Base-by-base conservation (phyloP, 1,284 basidiomycete genomes). In the Malassezia restricta region DNA sequence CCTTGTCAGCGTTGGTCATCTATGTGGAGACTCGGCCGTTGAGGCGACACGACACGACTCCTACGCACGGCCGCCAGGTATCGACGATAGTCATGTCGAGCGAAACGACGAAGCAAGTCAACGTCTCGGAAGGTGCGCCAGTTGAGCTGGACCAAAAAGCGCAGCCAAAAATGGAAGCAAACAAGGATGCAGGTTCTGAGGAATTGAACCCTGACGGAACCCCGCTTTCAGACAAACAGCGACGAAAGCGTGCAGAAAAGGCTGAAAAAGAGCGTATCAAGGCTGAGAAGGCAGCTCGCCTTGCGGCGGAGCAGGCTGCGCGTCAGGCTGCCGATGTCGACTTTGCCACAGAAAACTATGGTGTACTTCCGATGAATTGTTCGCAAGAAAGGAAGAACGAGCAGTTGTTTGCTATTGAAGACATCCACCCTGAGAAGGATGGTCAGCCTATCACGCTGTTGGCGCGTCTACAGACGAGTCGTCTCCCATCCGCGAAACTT, bases 181-280 rank as follows among this genome's bases (percentile, higher is more conserved):
- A 24, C 4, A 24, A 24, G 4, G 20, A 24, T 24, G 20, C 20
- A 24, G 47, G 27, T 6, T 6, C 42, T 8, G 53, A 55, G 24
- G 53, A 55, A 30, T 47, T 50, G 28, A 55, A 55, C 62, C 60
- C 62, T 9, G 70, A 73, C 43, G 70, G 70, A 27, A 73, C 68
- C 7, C 70, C 70, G 24, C 84, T 85, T 6, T 84, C 85, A 54
- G 95, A 95, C 77, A 88, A 80, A 71, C 89, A 92, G 68, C 76
- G 90, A 59, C 96, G 96, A 78, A 94, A 91, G 77, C 81, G 83
- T 31, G 86, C 86, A 29, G 94, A 92, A 75, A 85, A 86, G 57
- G 85, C 84, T 15, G 89, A 94, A 75, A 96, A 98, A 65, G 75
- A 76, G 55, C 63, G 66, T 44, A 54, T 64, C 46, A 74, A 74